Evolutionary conservation across 495 filamentous ascomycete genomes (phyloP).

Genomic region (Umbilicaria muhlenbergii): DNA sequence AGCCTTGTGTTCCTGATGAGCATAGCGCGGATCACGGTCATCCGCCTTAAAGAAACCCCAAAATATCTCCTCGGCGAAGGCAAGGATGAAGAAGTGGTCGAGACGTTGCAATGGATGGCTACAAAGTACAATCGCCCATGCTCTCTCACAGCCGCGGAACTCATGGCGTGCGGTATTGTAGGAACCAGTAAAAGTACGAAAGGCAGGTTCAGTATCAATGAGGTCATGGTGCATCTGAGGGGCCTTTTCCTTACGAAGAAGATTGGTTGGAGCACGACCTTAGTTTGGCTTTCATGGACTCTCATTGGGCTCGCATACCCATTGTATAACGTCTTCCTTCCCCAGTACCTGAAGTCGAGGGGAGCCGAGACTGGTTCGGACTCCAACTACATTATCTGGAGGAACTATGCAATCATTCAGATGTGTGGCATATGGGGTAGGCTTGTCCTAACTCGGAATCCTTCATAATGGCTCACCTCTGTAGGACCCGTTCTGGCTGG

Average conservation of each 20-base stretch:
- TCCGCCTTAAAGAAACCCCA: constrained; percentile 54
- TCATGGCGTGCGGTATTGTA: constrained; percentile 29
- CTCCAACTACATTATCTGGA: constrained; percentile 42
- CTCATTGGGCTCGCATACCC: constrained; percentile 55
- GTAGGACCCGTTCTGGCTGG: constrained; percentile 25
- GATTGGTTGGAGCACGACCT: constrained; percentile 40
- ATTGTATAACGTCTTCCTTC: constrained; percentile 54
- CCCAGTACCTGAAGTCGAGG: constrained; percentile 29
- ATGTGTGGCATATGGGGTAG: constrained; percentile 16
- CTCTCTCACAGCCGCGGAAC: constrained; percentile 43
- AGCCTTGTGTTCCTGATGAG: constrained; percentile 52
- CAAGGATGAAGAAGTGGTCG: constrained; percentile 43
- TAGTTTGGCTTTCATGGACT: constrained; percentile 59
- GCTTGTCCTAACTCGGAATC: too few species aligned
- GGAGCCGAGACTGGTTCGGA: constrained; percentile 29
- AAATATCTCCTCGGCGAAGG: constrained; percentile 55
- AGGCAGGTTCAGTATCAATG: constrained; percentile 14
- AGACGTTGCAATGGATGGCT: constrained; percentile 44
- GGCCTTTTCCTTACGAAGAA: constrained; percentile 47
- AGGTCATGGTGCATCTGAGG: constrained; percentile 38
- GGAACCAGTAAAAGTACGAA: too few species aligned
- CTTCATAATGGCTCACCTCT: too few species aligned
- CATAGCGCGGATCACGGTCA: constrained; percentile 47
- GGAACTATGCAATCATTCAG: constrained; percentile 40
- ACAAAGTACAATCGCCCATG: constrained; percentile 45